Evolutionary conservation across 2,329 filamentous ascomycete genomes (phyloP).

Genomic region (Hymenoscyphus fraxineus): DNA sequence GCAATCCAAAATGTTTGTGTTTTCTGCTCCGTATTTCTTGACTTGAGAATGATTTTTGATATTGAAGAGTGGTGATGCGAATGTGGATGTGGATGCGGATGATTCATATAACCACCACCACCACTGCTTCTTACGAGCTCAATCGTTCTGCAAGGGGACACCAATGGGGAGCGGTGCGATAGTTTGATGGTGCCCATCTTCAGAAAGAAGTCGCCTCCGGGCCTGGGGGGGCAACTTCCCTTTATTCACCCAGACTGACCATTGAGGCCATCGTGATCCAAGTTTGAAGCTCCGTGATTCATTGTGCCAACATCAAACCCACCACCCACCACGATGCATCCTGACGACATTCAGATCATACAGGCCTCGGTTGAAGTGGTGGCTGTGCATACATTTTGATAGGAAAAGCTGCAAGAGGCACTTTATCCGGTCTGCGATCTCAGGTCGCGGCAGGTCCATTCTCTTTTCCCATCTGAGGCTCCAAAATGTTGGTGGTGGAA

Average conservation of each 20-base stretch:
- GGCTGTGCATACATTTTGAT: constrained; percentile 12
- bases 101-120: constrained; percentile 17
- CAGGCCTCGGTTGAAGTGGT: constrained; percentile 7
- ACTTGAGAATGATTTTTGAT: constrained; percentile 3
- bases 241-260: constrained; percentile 20
- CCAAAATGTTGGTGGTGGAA: neutral
- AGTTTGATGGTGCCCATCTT: constrained; percentile 30
- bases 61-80: constrained; percentile 11
- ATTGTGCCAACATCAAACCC: constrained; percentile 4
- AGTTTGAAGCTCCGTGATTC: constrained; percentile 12
- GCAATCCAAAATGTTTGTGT: neutral
- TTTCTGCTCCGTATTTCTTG: neutral
- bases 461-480: neutral
- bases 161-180: constrained; percentile 17
- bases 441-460: constrained; percentile 6
- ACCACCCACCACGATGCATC: constrained; percentile 17
- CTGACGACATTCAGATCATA: constrained; percentile 21
- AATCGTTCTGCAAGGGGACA: constrained; percentile 28
- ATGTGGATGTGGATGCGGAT: constrained; percentile 13
- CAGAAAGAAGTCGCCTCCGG: constrained; percentile 28
- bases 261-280: constrained; percentile 1
- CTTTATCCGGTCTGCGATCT: constrained; percentile 3
- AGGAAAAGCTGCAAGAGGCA: neutral
- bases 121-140: constrained; percentile 17
- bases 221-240: constrained; percentile 16